These are phyloP conservation scores for Middelhovenomyces tepae DNA, from an alignment of 805 yeast genomes.

Conservation along the genomic window DNA sequence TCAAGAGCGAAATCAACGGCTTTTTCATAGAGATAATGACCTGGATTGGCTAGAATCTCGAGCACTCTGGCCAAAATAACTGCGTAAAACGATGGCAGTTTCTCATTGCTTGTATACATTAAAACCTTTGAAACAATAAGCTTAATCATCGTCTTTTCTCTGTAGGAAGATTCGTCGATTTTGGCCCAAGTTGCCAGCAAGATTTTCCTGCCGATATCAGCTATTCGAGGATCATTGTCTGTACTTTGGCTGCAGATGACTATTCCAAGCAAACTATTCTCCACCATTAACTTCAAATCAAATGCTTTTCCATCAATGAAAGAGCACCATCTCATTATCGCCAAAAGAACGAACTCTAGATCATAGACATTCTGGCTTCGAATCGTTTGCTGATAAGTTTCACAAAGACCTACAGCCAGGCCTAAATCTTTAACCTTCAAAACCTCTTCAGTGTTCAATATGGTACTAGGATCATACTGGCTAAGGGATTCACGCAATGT, in stretches of 20 bases:
- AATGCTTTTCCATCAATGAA: slow-evolving; percentile 27
- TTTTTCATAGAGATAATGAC: slow-evolving; percentile 65
- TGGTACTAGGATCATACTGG: slow-evolving; percentile 19
- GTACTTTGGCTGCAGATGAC: slow-evolving; percentile 28
- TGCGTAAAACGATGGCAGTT: slow-evolving; percentile 43
- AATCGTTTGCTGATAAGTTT: slow-evolving; percentile 36
- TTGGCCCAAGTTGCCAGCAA: slow-evolving; percentile 16
- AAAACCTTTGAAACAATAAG: slow-evolving; percentile 5
- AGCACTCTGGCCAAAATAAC: slow-evolving; percentile 46
- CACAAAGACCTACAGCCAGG: slow-evolving; percentile 42
- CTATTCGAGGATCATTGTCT: slow-evolving; percentile 27
- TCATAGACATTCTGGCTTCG: slow-evolving; percentile 35
- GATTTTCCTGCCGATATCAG: slow-evolving; percentile 18
- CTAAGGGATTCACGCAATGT: not conserved
- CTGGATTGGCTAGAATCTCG: slow-evolving; percentile 56
- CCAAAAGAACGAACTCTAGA: slow-evolving; percentile 56
- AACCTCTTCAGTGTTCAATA: slow-evolving; percentile 33
- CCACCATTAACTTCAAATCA: slow-evolving; percentile 49
- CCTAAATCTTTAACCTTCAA: too few species aligned
- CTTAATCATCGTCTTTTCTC: slow-evolving; percentile 46
- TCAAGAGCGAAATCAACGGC: slow-evolving; percentile 56
- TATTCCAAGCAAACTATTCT: slow-evolving; percentile 45
- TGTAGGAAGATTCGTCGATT: slow-evolving; percentile 37
- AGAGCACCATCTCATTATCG: slow-evolving; percentile 49
- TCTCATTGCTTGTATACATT: slow-evolving; percentile 4